Conservation (phyloP, 495 filamentous ascomycete species). For the Wilcoxina mikolae region DNA sequence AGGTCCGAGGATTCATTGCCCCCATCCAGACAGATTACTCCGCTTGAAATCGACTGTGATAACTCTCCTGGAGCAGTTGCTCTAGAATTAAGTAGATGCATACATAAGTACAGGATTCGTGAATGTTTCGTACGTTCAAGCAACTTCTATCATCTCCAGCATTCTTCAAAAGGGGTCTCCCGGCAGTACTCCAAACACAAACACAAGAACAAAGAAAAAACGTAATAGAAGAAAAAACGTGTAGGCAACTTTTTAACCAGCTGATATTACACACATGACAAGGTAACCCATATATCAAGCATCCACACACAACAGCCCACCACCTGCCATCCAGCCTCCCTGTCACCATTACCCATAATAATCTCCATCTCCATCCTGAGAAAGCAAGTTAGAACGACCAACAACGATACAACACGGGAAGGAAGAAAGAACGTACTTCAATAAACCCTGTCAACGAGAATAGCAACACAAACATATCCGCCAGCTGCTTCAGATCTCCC, state of each 20-base stretch:
- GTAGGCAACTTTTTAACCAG: neutral
- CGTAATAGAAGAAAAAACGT: neutral
- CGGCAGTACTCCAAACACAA: neutral
- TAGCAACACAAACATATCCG: slow-evolving; percentile 43
- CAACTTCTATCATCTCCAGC: too few relatives aligned
- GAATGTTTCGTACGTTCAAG: too few relatives aligned
- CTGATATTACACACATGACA: neutral
- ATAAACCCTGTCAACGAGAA: slow-evolving; percentile 38
- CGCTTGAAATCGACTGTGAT: too few relatives aligned
- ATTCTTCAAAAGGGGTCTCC: too few relatives aligned
- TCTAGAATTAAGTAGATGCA: too few relatives aligned
- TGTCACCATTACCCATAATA: too few relatives aligned
- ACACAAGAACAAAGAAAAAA: neutral
- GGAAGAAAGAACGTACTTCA: neutral
- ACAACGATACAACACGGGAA: neutral
- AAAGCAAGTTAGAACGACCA: neutral
- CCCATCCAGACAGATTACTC: too few relatives aligned
- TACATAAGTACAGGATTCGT: too few relatives aligned
- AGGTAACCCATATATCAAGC: neutral
- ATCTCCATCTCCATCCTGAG: too few relatives aligned
- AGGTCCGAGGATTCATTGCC: too few relatives aligned
- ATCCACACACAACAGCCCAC: neutral
- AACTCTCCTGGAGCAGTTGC: too few relatives aligned
- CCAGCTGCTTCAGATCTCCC: slow-evolving; percentile 37
- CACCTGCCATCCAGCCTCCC: too few relatives aligned